Conservation (phyloP, 2,329 filamentous ascomycete genomes). For the Aspergillus terreus region DNA sequence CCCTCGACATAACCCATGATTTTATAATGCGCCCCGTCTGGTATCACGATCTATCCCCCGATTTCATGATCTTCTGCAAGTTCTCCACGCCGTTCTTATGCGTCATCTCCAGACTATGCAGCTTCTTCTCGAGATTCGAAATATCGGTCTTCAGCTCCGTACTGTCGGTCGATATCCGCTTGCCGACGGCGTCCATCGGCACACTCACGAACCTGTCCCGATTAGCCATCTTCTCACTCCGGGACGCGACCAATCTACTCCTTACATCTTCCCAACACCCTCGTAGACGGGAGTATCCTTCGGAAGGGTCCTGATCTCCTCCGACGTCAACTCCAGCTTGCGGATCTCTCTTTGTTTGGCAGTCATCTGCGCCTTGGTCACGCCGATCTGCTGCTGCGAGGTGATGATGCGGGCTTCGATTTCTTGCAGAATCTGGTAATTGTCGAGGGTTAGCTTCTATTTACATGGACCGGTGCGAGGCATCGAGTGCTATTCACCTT, state of each 20-base stretch:
- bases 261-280: constrained; percentile 94
- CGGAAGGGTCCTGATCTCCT: constrained; percentile 75
- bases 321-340: constrained; percentile 80
- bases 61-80: constrained; percentile 79
- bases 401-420: constrained; percentile 86
- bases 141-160: constrained; percentile 74
- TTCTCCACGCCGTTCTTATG: constrained; percentile 91
- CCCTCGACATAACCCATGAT: background rate
- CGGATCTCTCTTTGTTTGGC: constrained; percentile 85
- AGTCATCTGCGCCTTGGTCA: constrained; percentile 79
- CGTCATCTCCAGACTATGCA: constrained; percentile 91
- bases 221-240: constrained; percentile 1
- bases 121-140: constrained; percentile 76
- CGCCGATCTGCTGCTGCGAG: constrained; percentile 86
- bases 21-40: background rate
- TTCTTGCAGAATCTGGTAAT: constrained; percentile 74
- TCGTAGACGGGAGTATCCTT: constrained; percentile 80
- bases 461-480: too few relatives aligned
- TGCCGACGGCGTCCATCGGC: constrained; percentile 67
- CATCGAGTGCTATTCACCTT: constrained; percentile 58
- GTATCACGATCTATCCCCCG: constrained; percentile 39
- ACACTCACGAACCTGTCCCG: constrained; percentile 76
- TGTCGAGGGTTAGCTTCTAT: background rate
- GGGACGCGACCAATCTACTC: constrained; percentile 8
- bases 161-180: constrained; percentile 71